These are phyloP conservation scores for Cetradonia linearis DNA, from an alignment of 495 filamentous ascomycete genomes.

Conservation along the genomic window DNA sequence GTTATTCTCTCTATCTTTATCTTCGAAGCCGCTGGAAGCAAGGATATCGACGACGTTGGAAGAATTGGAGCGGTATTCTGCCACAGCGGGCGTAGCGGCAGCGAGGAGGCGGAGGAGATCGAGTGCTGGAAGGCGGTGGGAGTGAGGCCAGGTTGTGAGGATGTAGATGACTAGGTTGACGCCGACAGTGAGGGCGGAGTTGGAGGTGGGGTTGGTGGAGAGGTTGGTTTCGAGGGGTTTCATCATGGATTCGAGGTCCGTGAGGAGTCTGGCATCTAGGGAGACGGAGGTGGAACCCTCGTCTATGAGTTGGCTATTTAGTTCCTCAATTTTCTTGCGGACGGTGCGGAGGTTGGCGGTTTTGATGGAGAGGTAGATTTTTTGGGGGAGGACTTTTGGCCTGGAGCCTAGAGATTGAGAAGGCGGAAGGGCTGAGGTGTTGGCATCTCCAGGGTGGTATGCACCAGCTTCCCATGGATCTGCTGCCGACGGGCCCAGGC, in stretches of 20 bases:
- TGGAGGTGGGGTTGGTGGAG: constrained; percentile 17
- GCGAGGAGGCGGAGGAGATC: constrained; percentile 77
- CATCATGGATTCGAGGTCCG: constrained; percentile 44
- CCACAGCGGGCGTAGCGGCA: constrained; percentile 50
- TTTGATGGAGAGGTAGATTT: constrained; percentile 65
- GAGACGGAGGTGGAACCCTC: constrained; percentile 63
- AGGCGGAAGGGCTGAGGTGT: constrained; percentile 26
- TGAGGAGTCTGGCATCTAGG: constrained; percentile 60
- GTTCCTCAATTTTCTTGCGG: constrained; percentile 59
- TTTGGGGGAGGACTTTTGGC: constrained; percentile 66
- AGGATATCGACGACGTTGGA: constrained; percentile 41
- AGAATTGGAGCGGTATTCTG: constrained; percentile 46
- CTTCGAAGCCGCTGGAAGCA: constrained; percentile 44
- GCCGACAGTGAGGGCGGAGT: constrained; percentile 34
- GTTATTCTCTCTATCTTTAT: constrained; percentile 52
- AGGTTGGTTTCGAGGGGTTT: constrained; percentile 44
- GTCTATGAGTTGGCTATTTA: constrained; percentile 57
- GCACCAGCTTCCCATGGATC: constrained; percentile 73
- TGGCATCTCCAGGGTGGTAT: constrained; percentile 60
- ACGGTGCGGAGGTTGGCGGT: constrained; percentile 53
- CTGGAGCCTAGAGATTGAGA: constrained; percentile 32
- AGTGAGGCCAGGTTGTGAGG: constrained; percentile 63
- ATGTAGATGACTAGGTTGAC: constrained; percentile 55
- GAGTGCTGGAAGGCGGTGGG: constrained; percentile 68
- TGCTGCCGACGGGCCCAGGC: constrained; percentile 34